Evolutionary conservation across 164 flowering plant genomes (phyloP).

Genomic region (Litsea cubeba): DNA sequence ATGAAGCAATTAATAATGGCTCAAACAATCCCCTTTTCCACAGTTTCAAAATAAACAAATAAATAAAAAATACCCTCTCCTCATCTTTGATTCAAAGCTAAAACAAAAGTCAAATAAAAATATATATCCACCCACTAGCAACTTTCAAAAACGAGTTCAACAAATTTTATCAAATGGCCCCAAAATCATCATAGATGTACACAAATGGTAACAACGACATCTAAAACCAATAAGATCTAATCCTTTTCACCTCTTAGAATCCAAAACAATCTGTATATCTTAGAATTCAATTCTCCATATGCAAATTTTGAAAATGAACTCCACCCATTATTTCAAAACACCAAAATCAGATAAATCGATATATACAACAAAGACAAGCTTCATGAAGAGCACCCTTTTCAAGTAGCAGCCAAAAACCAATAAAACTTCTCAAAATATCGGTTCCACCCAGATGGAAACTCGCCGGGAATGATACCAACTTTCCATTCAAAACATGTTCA

Average conservation of each 20-base stretch:
- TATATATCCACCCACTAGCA: too few relatives aligned
- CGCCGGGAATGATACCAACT: not conserved
- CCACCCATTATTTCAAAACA: not conserved
- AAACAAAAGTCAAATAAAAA: too few relatives aligned
- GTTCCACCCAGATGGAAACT: not conserved
- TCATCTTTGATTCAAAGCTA: too few relatives aligned
- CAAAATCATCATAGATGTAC: too few relatives aligned
- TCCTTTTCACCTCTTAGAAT: not conserved
- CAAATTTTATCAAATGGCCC: not conserved
- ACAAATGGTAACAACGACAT: too few relatives aligned
- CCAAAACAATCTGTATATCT: not conserved
- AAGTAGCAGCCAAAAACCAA: not conserved
- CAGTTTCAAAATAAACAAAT: too few relatives aligned
- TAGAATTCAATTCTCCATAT: not conserved
- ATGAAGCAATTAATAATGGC: too few relatives aligned
- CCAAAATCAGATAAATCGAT: not conserved
- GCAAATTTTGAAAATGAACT: too few relatives aligned
- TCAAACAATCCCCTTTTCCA: too few relatives aligned
- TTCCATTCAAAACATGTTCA: not conserved
- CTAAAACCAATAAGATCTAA: too few relatives aligned
- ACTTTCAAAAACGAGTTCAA: not conserved
- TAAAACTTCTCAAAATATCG: not conserved
- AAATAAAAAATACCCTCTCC: too few relatives aligned
- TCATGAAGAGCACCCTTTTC: not conserved
- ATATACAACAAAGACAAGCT: not conserved